phyloP scores from a whole-genome alignment of 306 rosid species.

The Cucumis melo region DNA sequence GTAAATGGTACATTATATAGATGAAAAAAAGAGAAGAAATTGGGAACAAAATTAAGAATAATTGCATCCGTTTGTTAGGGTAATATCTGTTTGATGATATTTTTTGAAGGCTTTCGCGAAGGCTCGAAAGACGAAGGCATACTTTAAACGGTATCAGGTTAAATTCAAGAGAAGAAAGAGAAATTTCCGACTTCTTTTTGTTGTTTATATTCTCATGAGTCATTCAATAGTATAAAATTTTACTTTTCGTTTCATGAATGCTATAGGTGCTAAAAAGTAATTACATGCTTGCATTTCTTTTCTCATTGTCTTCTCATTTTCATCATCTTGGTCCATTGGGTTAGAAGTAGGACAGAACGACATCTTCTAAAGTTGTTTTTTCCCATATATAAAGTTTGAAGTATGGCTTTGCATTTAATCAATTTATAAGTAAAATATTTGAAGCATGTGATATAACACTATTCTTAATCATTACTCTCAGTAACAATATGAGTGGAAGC shows the following conservation, averaged over 20 bases:
- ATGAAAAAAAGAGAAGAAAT: too few species aligned
- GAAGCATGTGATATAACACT: neutral
- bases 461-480: conserved; percentile 16
- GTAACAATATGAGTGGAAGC: conserved; percentile 76
- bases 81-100: too few species aligned
- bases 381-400: neutral
- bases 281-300: neutral
- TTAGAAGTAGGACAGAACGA: neutral
- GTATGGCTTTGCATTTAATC: neutral
- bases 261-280: neutral
- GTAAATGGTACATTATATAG: too few species aligned
- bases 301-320: neutral
- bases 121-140: conserved; percentile 55
- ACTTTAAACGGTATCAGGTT: conserved; percentile 69
- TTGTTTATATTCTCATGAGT: neutral
- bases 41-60: too few species aligned
- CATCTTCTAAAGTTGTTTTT: too few species aligned
- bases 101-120: conserved; percentile 36
- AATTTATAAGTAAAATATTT: neutral
- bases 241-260: neutral
- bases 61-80: too few species aligned
- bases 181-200: conserved; percentile 10
- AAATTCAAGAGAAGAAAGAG: conserved; percentile 85
- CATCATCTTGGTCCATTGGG: neutral
- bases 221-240: neutral